Percentiles rank a stretch among this genome's conserved stretches.
Conservation (phyloP, 805 yeast species). For the Yamadazyma tumulicola region DNA sequence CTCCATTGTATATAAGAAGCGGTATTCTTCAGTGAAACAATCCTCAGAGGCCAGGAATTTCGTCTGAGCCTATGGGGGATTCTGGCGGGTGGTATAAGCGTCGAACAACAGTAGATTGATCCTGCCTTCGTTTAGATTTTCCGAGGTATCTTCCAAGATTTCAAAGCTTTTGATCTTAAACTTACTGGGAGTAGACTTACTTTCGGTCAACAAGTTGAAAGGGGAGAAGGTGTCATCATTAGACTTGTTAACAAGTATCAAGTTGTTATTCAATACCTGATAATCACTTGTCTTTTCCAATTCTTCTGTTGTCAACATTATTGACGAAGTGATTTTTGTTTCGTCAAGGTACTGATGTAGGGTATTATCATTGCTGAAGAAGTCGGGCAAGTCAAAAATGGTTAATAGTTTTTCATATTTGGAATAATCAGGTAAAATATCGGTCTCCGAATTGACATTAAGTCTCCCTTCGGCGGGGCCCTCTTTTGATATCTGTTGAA, state of each 20-base stretch:
- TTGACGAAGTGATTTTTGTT: slow-evolving; percentile 2
- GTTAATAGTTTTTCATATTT: slow-evolving; percentile 5
- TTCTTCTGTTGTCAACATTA: slow-evolving; percentile 5
- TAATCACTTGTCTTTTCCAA: slow-evolving; percentile 25
- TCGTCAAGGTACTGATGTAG: slow-evolving; percentile 8
- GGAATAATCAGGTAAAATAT: slow-evolving; percentile 1
- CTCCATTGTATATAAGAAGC: too few relatives aligned
- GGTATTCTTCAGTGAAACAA: too few relatives aligned
- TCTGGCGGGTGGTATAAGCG: slow-evolving; percentile 39
- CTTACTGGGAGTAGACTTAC: slow-evolving; percentile 3
- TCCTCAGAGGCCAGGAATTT: not conserved
- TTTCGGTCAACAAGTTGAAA: slow-evolving; percentile 11
- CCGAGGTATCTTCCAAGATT: slow-evolving; percentile 33
- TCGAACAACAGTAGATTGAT: slow-evolving; percentile 38
- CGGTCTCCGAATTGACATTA: not conserved
- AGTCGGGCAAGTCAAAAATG: slow-evolving; percentile 8
- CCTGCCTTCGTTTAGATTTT: slow-evolving; percentile 27
- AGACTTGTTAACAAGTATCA: slow-evolving; percentile 17
- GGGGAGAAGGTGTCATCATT: slow-evolving; percentile 9
- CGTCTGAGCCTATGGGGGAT: slow-evolving; percentile 36
- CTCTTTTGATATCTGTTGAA: slow-evolving; percentile 8
- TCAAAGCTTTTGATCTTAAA: slow-evolving; percentile 35
- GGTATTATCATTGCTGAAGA: slow-evolving; percentile 3
- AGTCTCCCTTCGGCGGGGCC: not conserved
- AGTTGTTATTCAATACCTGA: slow-evolving; percentile 25